Evolutionary conservation across 169 alveolate species (phyloP).

Genomic region (Eimeria maxima): DNA sequence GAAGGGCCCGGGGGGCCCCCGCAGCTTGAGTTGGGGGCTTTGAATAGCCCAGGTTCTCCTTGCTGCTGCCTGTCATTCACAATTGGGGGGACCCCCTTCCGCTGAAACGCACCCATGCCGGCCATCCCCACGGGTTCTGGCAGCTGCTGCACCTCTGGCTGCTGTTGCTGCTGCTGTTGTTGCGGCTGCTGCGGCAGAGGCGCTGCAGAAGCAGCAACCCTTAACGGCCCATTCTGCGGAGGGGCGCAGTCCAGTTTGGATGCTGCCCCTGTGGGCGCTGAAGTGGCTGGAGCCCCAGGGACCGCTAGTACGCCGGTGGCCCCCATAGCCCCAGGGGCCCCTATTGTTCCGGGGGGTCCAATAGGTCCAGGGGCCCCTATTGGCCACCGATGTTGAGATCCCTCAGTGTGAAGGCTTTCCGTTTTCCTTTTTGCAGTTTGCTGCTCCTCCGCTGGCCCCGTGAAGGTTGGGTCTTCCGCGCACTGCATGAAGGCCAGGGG

Average conservation of each 20-base stretch:
- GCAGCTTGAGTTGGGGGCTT: background rate
- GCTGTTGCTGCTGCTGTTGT: slow-evolving; percentile 20
- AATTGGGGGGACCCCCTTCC: slow-evolving; percentile 31
- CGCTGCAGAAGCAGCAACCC: slow-evolving; percentile 47
- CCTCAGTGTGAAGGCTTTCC: background rate
- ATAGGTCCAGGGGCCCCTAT: background rate
- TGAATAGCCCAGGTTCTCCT: background rate
- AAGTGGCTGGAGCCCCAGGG: background rate
- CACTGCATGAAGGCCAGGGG: background rate
- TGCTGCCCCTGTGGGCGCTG: background rate
- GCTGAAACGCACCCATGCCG: slow-evolving; percentile 18
- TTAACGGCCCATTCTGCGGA: background rate
- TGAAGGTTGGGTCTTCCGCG: background rate
- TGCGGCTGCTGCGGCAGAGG: slow-evolving; percentile 15
- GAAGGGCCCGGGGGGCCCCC: slow-evolving; percentile 1
- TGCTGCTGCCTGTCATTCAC: slow-evolving; percentile 25
- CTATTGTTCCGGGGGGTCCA: background rate
- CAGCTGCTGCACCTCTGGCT: background rate
- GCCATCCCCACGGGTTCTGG: background rate
- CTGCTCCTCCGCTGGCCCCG: background rate
- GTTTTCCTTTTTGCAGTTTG: background rate
- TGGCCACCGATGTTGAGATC: background rate
- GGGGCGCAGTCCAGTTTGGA: slow-evolving; percentile 1
- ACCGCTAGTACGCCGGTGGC: background rate
- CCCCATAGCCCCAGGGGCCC: background rate